A percentile compares a stretch with the other conserved stretches of the same genome.
Conservation (phyloP, 2,329 filamentous ascomycete species). For the Scedosporium dehoogii region DNA sequence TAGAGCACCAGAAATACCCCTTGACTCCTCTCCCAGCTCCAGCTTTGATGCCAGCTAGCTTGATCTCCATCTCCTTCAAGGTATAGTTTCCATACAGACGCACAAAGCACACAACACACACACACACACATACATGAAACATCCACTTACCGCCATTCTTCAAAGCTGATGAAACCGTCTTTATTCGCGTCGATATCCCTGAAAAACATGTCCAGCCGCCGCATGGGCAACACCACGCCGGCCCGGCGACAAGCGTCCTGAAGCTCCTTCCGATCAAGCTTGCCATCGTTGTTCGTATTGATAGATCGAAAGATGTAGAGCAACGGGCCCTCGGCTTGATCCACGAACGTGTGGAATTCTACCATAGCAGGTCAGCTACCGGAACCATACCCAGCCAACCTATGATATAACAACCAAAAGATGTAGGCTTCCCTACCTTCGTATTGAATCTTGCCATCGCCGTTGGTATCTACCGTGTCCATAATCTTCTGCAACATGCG, state of each 20-base stretch:
- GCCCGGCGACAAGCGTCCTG: conserved; percentile 66
- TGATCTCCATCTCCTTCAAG: too few relatives aligned
- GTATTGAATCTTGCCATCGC: conserved; percentile 84
- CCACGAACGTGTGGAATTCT: conserved; percentile 89
- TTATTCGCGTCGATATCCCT: conserved; percentile 79
- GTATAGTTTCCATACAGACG: not conserved
- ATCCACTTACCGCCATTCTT: conserved; percentile 86
- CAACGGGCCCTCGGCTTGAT: conserved; percentile 77
- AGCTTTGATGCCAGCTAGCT: too few relatives aligned
- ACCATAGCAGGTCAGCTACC: conserved; percentile 8
- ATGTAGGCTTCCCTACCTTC: conserved; percentile 49
- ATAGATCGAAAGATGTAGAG: conserved; percentile 75
- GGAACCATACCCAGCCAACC: not conserved
- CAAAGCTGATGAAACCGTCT: conserved; percentile 80
- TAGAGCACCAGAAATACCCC: too few relatives aligned
- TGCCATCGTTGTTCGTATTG: conserved; percentile 75
- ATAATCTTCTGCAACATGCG: conserved; percentile 73
- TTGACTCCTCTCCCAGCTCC: too few relatives aligned
- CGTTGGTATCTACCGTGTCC: conserved; percentile 72
- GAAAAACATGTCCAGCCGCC: conserved; percentile 78
- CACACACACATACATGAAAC: not conserved
- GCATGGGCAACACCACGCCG: conserved; percentile 67
- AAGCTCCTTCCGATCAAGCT: conserved; percentile 79
- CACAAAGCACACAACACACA: not conserved
- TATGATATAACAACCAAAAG: not conserved